Evolutionary conservation across 1,139 yeast species (phyloP), one percentile per base, ranked within the genome.

Genomic region (Yamadazyma dendronema): DNA sequence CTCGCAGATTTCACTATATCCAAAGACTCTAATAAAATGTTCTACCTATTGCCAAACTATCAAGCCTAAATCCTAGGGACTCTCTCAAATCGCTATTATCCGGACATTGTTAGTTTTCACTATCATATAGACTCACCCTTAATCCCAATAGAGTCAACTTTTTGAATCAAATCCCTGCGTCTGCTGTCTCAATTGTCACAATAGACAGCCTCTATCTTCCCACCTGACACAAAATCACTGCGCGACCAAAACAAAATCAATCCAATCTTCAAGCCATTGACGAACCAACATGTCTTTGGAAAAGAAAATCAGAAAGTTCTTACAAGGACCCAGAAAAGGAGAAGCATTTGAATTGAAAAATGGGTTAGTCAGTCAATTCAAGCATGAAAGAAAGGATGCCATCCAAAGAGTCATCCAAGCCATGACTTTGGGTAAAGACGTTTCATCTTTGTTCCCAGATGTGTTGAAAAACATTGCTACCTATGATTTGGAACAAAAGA

Each of bases 391-490:
- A 43, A 94, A 92, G 59, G 98, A 94, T 61, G 96, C 98, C 19
- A 94, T 94, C 49, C 96, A 90, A 62, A 74, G 96, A 41, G 96
- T 95, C 17, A 94, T 94, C 54, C 95, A 94, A 41, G 97, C 97
- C 43, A 94, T 94, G 99, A 94, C 98, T 0, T 79, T 90, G 23
- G 98, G 98, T n/a, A 94, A 94, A 58, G 98, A 94, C 61, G 97
- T 94, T 21, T 86, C 96, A 10, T 80, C 95, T 1, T 72, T 94
- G 43, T 94, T 94, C 52, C 98, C 99, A 1, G 97, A 94, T 59
- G 95, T 94, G 24, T 69, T 94, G 60, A 94, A 94, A 66, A 94
- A 94, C 61, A 85, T 94, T 50, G 97, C 98, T 43, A 94, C 98
- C 3, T 94, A 87, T 54, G 99, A 94, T 61, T 71, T 94, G 47